Base-by-base conservation (phyloP, 164 flowering plant species). In the Stephania yunnanensis region DNA sequence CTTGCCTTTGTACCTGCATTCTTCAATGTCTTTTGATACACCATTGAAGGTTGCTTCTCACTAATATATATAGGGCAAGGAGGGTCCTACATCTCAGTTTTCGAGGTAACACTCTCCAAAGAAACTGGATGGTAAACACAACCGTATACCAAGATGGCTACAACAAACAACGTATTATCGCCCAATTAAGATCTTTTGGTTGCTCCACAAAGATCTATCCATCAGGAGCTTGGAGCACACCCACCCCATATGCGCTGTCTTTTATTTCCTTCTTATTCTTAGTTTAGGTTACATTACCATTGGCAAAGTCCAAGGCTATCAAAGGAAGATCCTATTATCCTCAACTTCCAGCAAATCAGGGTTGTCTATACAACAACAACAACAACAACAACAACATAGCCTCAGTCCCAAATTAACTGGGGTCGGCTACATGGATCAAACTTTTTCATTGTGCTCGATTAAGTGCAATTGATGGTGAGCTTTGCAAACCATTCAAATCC, bases 71-170 rank as follows among this genome's bases (percentile, higher is more conserved):
- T 80, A 0, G 97, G 95, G 83, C 98, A 94, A 25, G 85, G 76
- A 2, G 97, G 97, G 75, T 94, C 98, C 46, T 83, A 94, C 74
- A 73, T 87, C 46, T 83, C 84, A 13, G 84, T 75, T 71, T 91
- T 97, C 1, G 84, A 68, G 13, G 98, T 91, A 79, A 85, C 81
- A 36, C 73, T 75, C 81, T 94, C 98, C 84, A 94, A 78, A 81
- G 97, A 94, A 10, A 90, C 97, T 11, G 95, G 92, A 79, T 94
- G 98, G 79, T 85, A 94, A n/a, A 85, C 90, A 80, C 92, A 97
- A 13, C 97, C 97, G 76, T 97, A 94, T 1, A 87, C 85, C 80
- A 94, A 81, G 70, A 94, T 91, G 70, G 95, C 85, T 78, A 84
- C 89, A 48, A 90, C 89, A 11, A 90, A 76, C 46, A 89, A 80